phyloP scores from a whole-genome alignment of 164 flowering plant genomes.

The Taxillus chinensis region DNA sequence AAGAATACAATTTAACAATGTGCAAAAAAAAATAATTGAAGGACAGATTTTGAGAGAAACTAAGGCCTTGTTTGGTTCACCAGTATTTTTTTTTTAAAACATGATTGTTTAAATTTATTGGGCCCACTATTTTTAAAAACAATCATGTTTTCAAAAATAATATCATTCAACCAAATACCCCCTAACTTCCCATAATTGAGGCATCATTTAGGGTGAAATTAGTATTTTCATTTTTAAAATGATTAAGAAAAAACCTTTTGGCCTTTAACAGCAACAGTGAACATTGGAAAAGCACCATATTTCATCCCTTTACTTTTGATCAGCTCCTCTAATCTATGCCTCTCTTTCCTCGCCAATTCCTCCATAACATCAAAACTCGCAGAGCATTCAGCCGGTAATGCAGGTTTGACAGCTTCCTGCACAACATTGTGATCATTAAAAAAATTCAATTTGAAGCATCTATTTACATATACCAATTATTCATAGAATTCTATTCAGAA shows the following conservation, averaged over 20 bases:
- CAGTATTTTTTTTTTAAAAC: too few relatives aligned
- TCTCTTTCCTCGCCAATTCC: constrained; percentile 52
- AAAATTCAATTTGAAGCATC: constrained; percentile 5
- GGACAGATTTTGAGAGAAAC: too few relatives aligned
- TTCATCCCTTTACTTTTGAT: constrained; percentile 54
- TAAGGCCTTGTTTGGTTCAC: too few relatives aligned
- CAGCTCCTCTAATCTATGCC: constrained; percentile 53
- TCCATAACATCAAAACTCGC: constrained; percentile 35
- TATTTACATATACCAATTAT: too few relatives aligned
- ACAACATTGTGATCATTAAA: constrained; percentile 13
- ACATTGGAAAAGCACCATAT: constrained; percentile 60
- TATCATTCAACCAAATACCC: too few relatives aligned
- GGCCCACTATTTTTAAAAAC: too few relatives aligned
- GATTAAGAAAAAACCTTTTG: constrained; percentile 48
- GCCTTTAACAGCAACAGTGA: constrained; percentile 71
- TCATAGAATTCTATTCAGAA: too few relatives aligned
- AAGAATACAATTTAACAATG: background rate
- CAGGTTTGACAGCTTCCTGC: constrained; percentile 31
- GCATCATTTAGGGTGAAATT: background rate
- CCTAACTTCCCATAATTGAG: background rate
- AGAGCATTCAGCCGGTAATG: constrained; percentile 31
- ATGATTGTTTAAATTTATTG: too few relatives aligned
- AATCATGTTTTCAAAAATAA: too few relatives aligned
- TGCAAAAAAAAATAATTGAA: background rate
- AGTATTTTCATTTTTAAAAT: background rate